Evolutionary conservation across 441 rosid genomes (phyloP).

Genomic region (Jatropha multifida): DNA sequence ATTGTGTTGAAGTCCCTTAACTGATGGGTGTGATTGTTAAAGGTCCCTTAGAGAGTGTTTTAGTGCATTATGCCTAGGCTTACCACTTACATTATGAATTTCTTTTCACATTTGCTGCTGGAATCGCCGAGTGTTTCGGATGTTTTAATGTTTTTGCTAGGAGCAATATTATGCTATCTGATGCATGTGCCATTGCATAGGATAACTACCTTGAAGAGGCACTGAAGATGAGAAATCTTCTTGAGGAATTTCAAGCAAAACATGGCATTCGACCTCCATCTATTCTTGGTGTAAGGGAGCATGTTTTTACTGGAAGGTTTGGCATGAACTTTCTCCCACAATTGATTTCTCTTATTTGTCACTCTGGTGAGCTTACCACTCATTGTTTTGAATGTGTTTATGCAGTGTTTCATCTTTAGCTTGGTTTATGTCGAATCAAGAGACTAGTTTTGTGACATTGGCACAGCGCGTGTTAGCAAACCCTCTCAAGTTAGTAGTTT

Average conservation of each 20-base stretch:
- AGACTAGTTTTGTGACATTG: slow-evolving; percentile 96
- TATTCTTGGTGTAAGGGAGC: slow-evolving; percentile 93
- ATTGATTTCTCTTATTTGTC: slow-evolving; percentile 4
- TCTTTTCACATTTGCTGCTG: neutral
- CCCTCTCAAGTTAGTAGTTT: slow-evolving; percentile 85
- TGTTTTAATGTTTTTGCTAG: neutral
- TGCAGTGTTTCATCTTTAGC: slow-evolving; percentile 98
- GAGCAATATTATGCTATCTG: neutral
- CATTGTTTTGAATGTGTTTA: slow-evolving; percentile 24
- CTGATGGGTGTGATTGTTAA: neutral
- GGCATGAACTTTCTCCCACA: slow-evolving; percentile 19
- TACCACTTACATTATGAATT: neutral
- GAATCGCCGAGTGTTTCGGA: neutral
- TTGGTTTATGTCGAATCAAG: slow-evolving; percentile 99
- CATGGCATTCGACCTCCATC: slow-evolving; percentile 96
- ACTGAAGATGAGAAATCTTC: slow-evolving; percentile 95
- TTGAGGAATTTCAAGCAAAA: slow-evolving; percentile 80
- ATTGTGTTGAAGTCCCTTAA: neutral
- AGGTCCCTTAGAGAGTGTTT: neutral
- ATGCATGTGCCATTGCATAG: slow-evolving; percentile 33
- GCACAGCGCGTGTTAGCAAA: slow-evolving; percentile 92
- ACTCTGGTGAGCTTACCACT: slow-evolving; percentile 25
- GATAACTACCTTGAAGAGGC: slow-evolving; percentile 98
- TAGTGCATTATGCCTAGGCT: neutral
- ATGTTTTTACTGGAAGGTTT: slow-evolving; percentile 97